phyloP scores from a whole-genome alignment of 2,329 filamentous ascomycete genomes.

The Cladophialophora chaetospira region DNA sequence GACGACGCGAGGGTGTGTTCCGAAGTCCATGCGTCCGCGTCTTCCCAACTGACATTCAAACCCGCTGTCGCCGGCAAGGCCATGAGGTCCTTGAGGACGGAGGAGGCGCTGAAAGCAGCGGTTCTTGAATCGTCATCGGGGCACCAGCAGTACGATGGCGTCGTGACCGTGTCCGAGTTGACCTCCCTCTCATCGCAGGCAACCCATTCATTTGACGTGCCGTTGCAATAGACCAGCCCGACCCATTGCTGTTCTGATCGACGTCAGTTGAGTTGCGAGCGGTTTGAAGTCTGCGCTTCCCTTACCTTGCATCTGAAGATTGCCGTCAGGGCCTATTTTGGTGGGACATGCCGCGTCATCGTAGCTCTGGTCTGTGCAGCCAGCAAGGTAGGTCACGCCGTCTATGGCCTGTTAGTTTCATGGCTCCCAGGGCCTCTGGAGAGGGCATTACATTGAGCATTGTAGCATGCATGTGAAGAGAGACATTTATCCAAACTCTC shows the following conservation, averaged over 20 bases:
- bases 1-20: constrained; percentile 11
- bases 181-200: constrained; percentile 23
- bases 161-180: constrained; percentile 12
- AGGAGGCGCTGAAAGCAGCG: constrained; percentile 23
- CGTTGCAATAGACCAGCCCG: constrained; percentile 31
- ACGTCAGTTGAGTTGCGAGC: not conserved
- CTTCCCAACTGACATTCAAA: constrained; percentile 21
- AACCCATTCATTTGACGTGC: constrained; percentile 29
- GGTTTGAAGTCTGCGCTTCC: no score
- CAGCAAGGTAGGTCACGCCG: constrained; percentile 32
- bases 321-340: constrained; percentile 25
- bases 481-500: constrained; percentile 29
- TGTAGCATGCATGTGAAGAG: constrained; percentile 32
- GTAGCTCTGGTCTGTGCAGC: constrained; percentile 32
- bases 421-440: not conserved
- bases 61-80: constrained; percentile 20
- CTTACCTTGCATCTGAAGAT: not conserved
- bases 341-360: constrained; percentile 27
- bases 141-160: constrained; percentile 26
- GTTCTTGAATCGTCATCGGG: constrained; percentile 19
- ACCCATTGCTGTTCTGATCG: constrained; percentile 27
- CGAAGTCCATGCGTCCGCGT: constrained; percentile 16
- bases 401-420: constrained; percentile 17
- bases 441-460: constrained; percentile 24
- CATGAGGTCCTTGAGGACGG: constrained; percentile 24